Evolutionary conservation across 805 yeast genomes (phyloP).

Genomic region (Kuraishia piskuri): DNA sequence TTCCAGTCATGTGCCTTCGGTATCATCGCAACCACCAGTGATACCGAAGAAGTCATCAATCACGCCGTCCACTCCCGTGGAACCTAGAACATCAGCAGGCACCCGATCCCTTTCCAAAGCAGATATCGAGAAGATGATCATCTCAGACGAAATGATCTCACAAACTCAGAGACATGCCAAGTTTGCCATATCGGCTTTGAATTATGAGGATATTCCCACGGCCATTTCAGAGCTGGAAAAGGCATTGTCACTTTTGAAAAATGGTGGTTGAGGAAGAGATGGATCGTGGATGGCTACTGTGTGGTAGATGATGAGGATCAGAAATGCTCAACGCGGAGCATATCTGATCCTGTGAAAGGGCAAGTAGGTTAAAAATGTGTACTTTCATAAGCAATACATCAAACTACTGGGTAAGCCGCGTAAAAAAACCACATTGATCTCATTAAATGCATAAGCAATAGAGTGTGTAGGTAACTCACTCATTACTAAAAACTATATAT

Average conservation of each 20-base stretch:
- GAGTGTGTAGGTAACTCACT: background rate
- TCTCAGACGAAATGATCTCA: conserved; percentile 45
- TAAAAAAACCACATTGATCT: background rate
- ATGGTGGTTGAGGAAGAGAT: background rate
- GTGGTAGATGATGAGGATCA: no score
- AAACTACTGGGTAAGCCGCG: no score
- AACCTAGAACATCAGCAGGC: background rate
- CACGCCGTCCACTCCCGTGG: conserved; percentile 1
- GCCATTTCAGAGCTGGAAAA: conserved; percentile 52
- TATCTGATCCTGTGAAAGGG: no score
- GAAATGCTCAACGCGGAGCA: no score
- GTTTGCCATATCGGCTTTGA: conserved; percentile 71
- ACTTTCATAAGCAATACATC: no score
- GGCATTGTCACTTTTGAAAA: conserved; percentile 39
- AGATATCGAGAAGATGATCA: conserved; percentile 41
- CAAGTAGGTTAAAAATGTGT: no score
- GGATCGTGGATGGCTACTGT: no score
- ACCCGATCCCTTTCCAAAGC: conserved; percentile 15
- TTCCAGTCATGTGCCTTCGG: background rate
- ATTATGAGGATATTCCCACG: conserved; percentile 65
- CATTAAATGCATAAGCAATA: background rate
- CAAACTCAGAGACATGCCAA: conserved; percentile 62
- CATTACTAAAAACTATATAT: background rate
- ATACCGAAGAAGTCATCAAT: background rate
- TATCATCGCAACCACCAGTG: background rate